Conservation (phyloP, 2,329 filamentous ascomycete genomes). For the Claviceps digitariae region DNA sequence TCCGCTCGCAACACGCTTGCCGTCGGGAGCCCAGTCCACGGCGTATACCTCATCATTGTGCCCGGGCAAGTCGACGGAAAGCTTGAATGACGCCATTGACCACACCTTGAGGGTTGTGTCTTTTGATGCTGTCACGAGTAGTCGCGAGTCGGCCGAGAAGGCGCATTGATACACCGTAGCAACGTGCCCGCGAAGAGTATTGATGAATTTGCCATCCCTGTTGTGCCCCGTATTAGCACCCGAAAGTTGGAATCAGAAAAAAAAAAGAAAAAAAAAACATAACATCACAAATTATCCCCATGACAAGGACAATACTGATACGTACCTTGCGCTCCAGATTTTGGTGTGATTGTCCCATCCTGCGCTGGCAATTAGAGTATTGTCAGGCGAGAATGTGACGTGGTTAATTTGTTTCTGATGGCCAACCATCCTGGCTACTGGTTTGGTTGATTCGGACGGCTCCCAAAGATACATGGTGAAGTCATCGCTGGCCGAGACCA, state of each 20-base stretch:
- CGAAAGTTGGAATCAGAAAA: background rate
- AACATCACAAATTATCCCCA: no score
- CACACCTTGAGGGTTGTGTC: conserved; percentile 92
- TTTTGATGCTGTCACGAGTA: conserved; percentile 77
- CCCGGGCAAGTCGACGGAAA: conserved; percentile 69
- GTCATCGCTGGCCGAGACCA: conserved; percentile 88
- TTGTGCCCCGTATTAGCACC: background rate
- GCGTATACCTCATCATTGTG: conserved; percentile 91
- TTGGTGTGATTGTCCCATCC: conserved; percentile 94
- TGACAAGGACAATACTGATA: background rate
- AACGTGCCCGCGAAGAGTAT: conserved; percentile 76
- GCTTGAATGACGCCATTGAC: conserved; percentile 75
- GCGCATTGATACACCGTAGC: conserved; percentile 85
- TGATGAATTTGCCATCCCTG: conserved; percentile 63
- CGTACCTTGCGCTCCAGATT: conserved; percentile 67
- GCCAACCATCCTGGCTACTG: conserved; percentile 75
- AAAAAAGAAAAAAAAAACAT: background rate
- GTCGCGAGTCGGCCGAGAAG: conserved; percentile 83
- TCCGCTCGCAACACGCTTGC: conserved; percentile 75
- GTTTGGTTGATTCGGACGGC: conserved; percentile 63
- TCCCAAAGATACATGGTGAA: conserved; percentile 97
- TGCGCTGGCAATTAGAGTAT: conserved; percentile 71
- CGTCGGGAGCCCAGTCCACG: conserved; percentile 89
- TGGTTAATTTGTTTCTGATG: conserved; percentile 97
- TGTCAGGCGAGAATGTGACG: conserved; percentile 87